These are phyloP conservation scores for Paecilomyces sp. DNA, from an alignment of 2,329 filamentous ascomycete species.

Conservation along the genomic window DNA sequence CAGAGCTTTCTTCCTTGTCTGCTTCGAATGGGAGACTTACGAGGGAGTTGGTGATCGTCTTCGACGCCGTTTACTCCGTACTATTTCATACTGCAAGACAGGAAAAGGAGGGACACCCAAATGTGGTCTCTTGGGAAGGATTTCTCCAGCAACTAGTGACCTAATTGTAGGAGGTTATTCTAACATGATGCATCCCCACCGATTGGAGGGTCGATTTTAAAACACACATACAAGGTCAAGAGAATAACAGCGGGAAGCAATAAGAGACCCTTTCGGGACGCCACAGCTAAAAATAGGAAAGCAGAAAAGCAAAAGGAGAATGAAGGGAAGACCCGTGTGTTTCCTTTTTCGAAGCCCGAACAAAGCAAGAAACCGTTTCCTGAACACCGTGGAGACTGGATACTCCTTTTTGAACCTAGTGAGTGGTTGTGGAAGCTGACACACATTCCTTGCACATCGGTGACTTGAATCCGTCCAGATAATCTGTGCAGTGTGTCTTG, in stretches of 20 bases:
- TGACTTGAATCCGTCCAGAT: background rate
- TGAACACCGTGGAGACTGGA: background rate
- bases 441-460: background rate
- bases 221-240: background rate
- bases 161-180: background rate
- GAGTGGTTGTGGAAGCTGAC: background rate
- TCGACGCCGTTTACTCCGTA: background rate
- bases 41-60: background rate
- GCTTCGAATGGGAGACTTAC: background rate
- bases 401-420: background rate
- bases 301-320: background rate
- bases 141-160: background rate
- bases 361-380: background rate
- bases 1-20: background rate
- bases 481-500: background rate
- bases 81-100: background rate
- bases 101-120: background rate
- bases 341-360: background rate
- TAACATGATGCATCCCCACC: background rate
- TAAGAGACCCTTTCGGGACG: background rate
- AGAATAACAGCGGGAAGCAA: too few species aligned
- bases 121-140: background rate
- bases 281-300: background rate
- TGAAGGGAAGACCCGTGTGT: background rate
- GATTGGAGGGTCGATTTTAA: background rate